These are phyloP conservation scores for Neophaeococcomyces mojaviensis DNA, from an alignment of 2,329 filamentous ascomycete species.

Conservation along the genomic window DNA sequence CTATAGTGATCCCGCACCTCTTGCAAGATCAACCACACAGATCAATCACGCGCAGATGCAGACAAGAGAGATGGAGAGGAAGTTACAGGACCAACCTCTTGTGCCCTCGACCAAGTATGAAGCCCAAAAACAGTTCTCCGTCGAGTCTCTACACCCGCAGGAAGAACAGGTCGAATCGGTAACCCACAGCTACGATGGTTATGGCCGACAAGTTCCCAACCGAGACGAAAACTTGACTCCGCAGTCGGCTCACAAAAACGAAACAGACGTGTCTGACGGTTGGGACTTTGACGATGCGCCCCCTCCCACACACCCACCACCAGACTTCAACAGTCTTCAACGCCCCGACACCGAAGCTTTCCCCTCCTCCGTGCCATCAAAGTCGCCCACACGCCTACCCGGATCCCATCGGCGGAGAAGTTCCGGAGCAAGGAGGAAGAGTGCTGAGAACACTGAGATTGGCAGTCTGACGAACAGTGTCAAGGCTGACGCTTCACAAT, in stretches of 20 bases:
- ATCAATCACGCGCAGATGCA: conserved; percentile 31
- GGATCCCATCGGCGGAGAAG: conserved; percentile 71
- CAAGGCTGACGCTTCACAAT: conserved; percentile 60
- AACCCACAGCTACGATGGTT: conserved; percentile 52
- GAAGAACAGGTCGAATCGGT: conserved; percentile 53
- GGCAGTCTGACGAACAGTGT: conserved; percentile 35
- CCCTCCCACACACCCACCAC: conserved; percentile 37
- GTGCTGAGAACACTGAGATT: conserved; percentile 58
- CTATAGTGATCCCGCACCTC: conserved; percentile 33
- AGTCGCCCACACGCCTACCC: conserved; percentile 62
- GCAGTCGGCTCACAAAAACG: conserved; percentile 30
- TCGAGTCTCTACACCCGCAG: conserved; percentile 32
- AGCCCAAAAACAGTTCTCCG: conserved; percentile 39
- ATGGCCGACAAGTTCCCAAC: conserved; percentile 44
- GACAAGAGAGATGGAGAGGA: not conserved
- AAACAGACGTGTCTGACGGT: conserved; percentile 56
- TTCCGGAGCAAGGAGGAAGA: conserved; percentile 62
- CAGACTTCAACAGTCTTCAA: conserved; percentile 42
- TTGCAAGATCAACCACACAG: conserved; percentile 36
- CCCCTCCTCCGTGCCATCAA: conserved; percentile 68
- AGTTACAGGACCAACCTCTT: conserved; percentile 33
- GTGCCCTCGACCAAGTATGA: conserved; percentile 47
- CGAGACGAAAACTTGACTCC: conserved; percentile 33
- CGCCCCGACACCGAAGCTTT: conserved; percentile 83
- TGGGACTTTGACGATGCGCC: conserved; percentile 88